Base-by-base conservation (phyloP, 106 monocot genomes). In the Dendrobium catenatum region DNA sequence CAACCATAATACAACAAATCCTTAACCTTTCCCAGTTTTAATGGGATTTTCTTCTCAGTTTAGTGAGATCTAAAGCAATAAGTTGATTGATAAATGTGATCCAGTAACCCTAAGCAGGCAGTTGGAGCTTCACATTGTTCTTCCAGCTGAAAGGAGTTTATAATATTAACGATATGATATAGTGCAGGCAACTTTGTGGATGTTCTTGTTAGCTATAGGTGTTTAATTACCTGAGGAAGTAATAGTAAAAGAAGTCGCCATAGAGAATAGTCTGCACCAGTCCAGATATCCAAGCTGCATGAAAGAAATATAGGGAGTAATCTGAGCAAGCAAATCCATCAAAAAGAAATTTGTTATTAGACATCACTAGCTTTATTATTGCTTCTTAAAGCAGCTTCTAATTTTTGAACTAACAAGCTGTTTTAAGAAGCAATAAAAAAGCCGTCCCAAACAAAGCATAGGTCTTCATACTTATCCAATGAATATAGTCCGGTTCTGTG, bases 171-270 rank as follows among this genome's bases (percentile, higher is more conserved):
- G 22, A 64, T 37, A 29, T 37, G 72, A 64, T 72, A 72, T 64
- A 18, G 27, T 70, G 37, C 72, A 33, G 16, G 64, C 24, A 20
- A 2, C 9, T 13, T 1, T 37, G 10, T 13, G 37, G 10, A 72
- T 4, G 37, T 20, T 72, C 4, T 1, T 3, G 16, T 40, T 33
- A 29, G 29, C 40, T 31, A 33, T 31, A 44, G 43, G 5, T 74
- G 19, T 74, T 20, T 15, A 74, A 43, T 72, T 82, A 95, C 98
- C 95, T 99, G 17, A 88, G 88, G 55, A 99, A 82, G 80, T 99
- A 99, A 56, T 99, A 99, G 64, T 95, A 99, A 81, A 99, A 95
- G 84, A 99, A 99, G 75, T 99, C 98, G 4, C 87, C 98, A 83
- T 99, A 99, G 5, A 95, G 88, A 3, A 93, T 40, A 42, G 98